Percentiles rank a stretch among this genome's conserved stretches.
Conservation (phyloP, 2,329 filamentous ascomycete genomes). For the Byssochlamys sp. region DNA sequence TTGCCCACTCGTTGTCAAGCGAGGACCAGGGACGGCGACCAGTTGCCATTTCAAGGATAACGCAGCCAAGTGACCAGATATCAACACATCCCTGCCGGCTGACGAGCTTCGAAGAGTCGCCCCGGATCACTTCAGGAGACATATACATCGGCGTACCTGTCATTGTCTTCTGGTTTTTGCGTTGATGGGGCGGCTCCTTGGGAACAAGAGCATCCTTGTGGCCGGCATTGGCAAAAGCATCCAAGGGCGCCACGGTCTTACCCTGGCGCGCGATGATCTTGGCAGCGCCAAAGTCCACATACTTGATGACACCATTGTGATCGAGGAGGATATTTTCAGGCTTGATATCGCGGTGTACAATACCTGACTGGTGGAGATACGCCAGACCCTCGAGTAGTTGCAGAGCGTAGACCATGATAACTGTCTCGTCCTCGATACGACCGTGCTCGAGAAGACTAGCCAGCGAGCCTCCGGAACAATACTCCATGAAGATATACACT, state of each 20-base stretch:
- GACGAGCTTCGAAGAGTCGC: constrained; percentile 61
- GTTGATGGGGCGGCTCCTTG: constrained; percentile 24
- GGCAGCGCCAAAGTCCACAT: constrained; percentile 94
- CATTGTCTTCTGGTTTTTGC: constrained; percentile 71
- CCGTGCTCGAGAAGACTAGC: constrained; percentile 86
- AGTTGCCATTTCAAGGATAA: constrained; percentile 95
- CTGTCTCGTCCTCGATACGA: constrained; percentile 92
- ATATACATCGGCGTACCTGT: constrained; percentile 99
- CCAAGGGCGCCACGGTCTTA: constrained; percentile 65
- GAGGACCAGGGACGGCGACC: constrained; percentile 88
- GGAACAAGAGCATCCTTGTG: constrained; percentile 20
- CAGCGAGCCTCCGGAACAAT: constrained; percentile 88
- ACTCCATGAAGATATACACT: constrained; percentile 99
- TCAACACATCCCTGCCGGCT: constrained; percentile 81
- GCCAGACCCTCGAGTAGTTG: constrained; percentile 88
- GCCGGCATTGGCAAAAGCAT: constrained; percentile 44
- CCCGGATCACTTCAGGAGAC: constrained; percentile 97
- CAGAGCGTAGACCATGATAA: constrained; percentile 91
- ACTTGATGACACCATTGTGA: constrained; percentile 97
- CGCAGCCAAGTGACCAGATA: constrained; percentile 92
- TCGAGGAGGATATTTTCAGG: constrained; percentile 95
- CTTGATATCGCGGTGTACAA: constrained; percentile 95
- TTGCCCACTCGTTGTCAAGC: constrained; percentile 97
- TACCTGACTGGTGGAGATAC: constrained; percentile 83
- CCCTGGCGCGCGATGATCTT: constrained; percentile 94